Base-by-base conservation (phyloP, 805 yeast species). In the Dipodascus geniculatus region DNA sequence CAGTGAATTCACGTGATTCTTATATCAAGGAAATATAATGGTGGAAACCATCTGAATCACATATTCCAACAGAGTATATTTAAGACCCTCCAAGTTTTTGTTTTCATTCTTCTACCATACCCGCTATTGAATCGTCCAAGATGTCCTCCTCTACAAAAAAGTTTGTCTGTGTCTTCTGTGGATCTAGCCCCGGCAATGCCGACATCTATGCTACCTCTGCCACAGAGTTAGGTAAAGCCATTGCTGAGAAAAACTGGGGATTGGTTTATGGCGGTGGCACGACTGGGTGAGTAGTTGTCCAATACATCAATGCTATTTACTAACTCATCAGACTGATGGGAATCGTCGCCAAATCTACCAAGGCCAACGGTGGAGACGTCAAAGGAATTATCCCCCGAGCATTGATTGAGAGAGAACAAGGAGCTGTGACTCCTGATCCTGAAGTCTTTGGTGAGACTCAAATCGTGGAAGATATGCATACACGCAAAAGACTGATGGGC, bases 221-320 rank as follows among this genome's bases (percentile, higher is more conserved):
- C 1, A 59, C 70, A n/a, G 65, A 74, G 23, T 70, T 87, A 48
- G 96, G 95, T 22, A 60, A 70, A 50, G 61, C 74, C 24, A 66
- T 87, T 57, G 85, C 87, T 22, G 60, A 66, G 20, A 71, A 73
- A 52, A 73, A 77, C 53, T 86, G 87, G 82, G 87, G 87, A 2
- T 70, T 87, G 44, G 91, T 87, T 8, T 87, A 88, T 62, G 96
- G 96, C 49, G 96, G 96, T 42, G 96, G 96, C 20, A 82, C 91
- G 33, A 84, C 59, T 8, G 69, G 44, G 44, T 38, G 4, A 38
- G 44, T 38, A n/a, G n/a, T n/a, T n/a, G n/a, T n/a, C 20, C 14
- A 6, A 17, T 6, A n/a, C 6, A 38, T 17, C 14, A 16, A 17
- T 17, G 4, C 19, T 17, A 6, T 38, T n/a, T 38, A n/a, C 44